Evolutionary conservation across 179 eudicot genomes (phyloP).

Genomic region (Beta macrorhiza): DNA sequence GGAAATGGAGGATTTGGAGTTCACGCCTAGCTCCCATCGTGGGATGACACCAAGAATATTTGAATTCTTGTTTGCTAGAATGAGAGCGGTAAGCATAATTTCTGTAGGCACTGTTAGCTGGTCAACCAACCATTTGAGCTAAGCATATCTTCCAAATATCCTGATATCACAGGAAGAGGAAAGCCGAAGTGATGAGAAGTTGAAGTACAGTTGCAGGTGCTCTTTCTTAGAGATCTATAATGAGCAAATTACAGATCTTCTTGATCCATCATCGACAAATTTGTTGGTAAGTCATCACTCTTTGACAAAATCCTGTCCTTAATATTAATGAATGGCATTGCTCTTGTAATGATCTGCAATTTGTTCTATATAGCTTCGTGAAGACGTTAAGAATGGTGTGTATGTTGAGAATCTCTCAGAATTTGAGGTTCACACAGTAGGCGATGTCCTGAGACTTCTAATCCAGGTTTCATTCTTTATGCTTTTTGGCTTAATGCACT

Average conservation of each 20-base stretch:
- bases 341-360: conserved; percentile 21
- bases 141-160: conserved; percentile 9
- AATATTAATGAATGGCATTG: not conserved
- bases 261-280: conserved; percentile 91
- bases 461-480: conserved; percentile 52
- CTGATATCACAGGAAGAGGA: conserved; percentile 77
- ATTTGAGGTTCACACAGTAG: conserved; percentile 87
- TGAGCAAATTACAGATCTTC: conserved; percentile 94
- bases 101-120: conserved; percentile 15
- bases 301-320: not conserved
- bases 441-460: conserved; percentile 78
- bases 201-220: conserved; percentile 86
- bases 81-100: conserved; percentile 67
- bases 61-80: conserved; percentile 96
- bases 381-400: conserved; percentile 84
- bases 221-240: conserved; percentile 96
- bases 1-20: conserved; percentile 74
- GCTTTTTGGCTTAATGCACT: not conserved
- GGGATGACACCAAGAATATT: conserved; percentile 98
- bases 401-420: conserved; percentile 96
- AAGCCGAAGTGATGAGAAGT: conserved; percentile 82
- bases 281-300: conserved; percentile 55
- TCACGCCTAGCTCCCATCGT: conserved; percentile 75
- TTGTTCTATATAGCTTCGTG: conserved; percentile 60
- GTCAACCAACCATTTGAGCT: not conserved